Evolutionary conservation across 2,329 filamentous ascomycete species (phyloP).

Genomic region (Penicillium sp.): DNA sequence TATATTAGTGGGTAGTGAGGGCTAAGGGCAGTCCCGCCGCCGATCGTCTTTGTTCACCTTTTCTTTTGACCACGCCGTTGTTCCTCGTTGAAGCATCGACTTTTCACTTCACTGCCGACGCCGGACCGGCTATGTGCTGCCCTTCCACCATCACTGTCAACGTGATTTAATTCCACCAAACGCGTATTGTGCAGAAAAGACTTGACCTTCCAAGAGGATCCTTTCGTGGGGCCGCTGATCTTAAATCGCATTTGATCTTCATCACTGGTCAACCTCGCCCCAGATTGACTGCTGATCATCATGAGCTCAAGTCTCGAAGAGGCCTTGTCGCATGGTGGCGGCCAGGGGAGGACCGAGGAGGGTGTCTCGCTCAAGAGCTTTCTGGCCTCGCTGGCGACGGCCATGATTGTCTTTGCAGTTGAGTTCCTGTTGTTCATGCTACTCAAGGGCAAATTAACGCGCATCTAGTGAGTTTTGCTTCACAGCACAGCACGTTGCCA

Average conservation of each 20-base stretch:
- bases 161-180: not conserved
- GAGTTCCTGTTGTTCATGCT: conserved; percentile 71
- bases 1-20: not conserved
- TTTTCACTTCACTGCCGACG: not conserved
- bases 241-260: not conserved
- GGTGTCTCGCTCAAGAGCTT: conserved; percentile 54
- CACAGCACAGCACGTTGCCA: not conserved
- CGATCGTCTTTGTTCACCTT: conserved; percentile 18
- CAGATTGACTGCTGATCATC: conserved; percentile 6
- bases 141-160: not conserved
- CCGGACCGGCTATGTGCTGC: not conserved
- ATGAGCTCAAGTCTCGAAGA: conserved; percentile 34
- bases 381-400: conserved; percentile 64
- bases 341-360: conserved; percentile 35
- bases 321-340: conserved; percentile 39
- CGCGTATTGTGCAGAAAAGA: not conserved
- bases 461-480: conserved; percentile 71
- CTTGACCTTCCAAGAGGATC: not conserved
- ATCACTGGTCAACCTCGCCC: not conserved
- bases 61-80: not conserved
- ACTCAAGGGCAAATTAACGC: conserved; percentile 73
- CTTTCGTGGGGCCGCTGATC: not conserved
- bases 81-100: not conserved
- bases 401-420: conserved; percentile 63
- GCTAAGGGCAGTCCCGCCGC: conserved; percentile 8